Conservation (phyloP, 495 filamentous ascomycete species). For the Neurospora terricola region DNA sequence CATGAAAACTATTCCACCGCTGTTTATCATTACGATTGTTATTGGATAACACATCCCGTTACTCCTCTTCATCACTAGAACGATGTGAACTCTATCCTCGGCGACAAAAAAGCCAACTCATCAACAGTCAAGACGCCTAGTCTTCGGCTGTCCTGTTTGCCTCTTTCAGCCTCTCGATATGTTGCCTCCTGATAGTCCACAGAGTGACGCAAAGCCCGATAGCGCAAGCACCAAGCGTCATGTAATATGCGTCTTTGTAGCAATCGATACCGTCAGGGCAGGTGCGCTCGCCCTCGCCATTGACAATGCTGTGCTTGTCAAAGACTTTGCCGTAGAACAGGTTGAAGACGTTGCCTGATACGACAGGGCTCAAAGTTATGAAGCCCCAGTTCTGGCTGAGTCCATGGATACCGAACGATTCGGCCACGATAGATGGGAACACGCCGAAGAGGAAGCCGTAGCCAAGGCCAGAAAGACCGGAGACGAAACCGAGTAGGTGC, state of each 20-base stretch:
- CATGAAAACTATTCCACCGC: background rate
- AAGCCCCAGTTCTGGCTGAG: constrained; percentile 87
- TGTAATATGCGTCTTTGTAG: constrained; percentile 70
- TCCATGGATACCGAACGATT: constrained; percentile 85
- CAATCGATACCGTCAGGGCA: constrained; percentile 74
- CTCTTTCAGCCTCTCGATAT: constrained; percentile 18
- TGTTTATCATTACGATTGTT: background rate
- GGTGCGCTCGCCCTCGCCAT: constrained; percentile 55
- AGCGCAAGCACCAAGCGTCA: constrained; percentile 69
- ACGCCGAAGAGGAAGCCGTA: constrained; percentile 96
- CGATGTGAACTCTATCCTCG: background rate
- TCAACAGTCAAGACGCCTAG: constrained; percentile 3
- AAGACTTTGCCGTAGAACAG: constrained; percentile 75
- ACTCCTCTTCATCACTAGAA: background rate
- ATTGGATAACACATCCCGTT: background rate
- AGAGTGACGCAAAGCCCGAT: constrained; percentile 59
- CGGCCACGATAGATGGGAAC: constrained; percentile 82
- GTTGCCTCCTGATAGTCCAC: constrained; percentile 67
- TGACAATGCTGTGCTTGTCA: constrained; percentile 65
- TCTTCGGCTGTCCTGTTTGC: constrained; percentile 26
- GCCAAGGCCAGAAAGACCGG: constrained; percentile 72
- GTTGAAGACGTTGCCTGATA: constrained; percentile 87
- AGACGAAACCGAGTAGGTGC: constrained; percentile 65
- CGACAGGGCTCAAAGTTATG: constrained; percentile 79
- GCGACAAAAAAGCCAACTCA: background rate